phyloP scores from a whole-genome alignment of 1,139 yeast species.

The Diutina neorugosa region DNA sequence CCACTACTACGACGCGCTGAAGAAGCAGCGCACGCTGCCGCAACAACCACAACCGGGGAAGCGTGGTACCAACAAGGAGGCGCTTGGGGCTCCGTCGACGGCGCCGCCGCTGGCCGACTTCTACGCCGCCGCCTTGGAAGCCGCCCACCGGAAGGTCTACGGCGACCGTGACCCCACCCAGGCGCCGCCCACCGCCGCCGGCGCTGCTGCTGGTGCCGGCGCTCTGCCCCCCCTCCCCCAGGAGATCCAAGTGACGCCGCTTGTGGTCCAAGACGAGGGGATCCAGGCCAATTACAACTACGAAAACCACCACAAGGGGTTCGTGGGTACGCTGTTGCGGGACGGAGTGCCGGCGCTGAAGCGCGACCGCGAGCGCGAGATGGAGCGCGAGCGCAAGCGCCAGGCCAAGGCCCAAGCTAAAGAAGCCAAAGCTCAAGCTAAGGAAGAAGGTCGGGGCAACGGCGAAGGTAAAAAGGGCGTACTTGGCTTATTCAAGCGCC shows the following conservation, averaged over 20 bases:
- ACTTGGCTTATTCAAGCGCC: slow-evolving; percentile 1
- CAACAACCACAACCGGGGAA: background rate
- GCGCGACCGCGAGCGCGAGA: background rate
- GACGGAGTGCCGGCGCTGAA: background rate
- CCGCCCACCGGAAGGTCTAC: slow-evolving; percentile 1
- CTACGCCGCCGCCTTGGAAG: slow-evolving; percentile 3
- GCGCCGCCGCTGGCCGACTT: slow-evolving; percentile 3
- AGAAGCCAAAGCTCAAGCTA: slow-evolving; percentile 1
- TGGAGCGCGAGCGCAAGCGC: background rate
- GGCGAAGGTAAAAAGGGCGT: background rate
- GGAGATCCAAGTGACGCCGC: background rate
- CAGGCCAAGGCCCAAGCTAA: background rate
- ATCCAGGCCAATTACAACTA: background rate
- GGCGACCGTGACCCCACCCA: background rate
- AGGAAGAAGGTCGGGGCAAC: background rate
- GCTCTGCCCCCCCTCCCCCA: background rate
- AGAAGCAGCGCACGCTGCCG: background rate
- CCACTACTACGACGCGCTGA: slow-evolving; percentile 1
- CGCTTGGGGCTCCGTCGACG: background rate
- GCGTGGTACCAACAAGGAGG: background rate
- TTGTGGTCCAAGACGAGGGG: background rate
- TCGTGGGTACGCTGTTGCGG: background rate
- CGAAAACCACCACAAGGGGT: slow-evolving; percentile 3
- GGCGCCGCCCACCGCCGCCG: background rate
- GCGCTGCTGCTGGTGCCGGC: background rate